Evolutionary conservation across 192 early-diverging fungal genomes (phyloP).

Genomic region (Coemansia sp.): DNA sequence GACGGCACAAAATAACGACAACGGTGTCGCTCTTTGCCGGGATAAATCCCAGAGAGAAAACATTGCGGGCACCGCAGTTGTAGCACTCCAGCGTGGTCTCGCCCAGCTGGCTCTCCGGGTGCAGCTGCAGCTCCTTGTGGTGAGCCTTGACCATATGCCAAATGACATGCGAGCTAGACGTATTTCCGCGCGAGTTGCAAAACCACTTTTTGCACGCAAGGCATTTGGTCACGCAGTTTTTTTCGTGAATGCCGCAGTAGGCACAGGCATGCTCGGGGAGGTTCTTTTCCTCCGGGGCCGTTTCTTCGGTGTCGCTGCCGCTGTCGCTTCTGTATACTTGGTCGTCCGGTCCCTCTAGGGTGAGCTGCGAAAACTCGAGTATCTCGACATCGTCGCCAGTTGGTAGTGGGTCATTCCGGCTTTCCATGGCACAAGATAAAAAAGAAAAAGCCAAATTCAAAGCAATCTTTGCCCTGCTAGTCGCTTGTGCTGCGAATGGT

Average conservation of each 20-base stretch:
- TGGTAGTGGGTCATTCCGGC: not conserved
- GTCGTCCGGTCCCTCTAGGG: constrained; percentile 10
- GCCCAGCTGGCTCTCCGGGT: constrained; percentile 89
- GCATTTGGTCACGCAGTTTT: constrained; percentile 87
- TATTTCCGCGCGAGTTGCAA: constrained; percentile 89
- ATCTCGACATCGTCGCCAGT: constrained; percentile 17
- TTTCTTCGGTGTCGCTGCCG: constrained; percentile 50
- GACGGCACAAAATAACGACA: constrained; percentile 92
- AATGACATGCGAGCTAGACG: constrained; percentile 92
- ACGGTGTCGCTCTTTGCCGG: constrained; percentile 98
- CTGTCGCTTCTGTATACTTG: constrained; percentile 36
- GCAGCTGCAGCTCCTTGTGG: constrained; percentile 93
- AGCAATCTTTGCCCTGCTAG: too few species aligned
- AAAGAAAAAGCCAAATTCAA: not conserved
- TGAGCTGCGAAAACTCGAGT: constrained; percentile 32
- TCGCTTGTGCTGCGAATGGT: too few species aligned
- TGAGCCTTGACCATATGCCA: constrained; percentile 89
- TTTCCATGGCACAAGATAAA: constrained; percentile 3
- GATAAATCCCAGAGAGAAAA: constrained; percentile 96
- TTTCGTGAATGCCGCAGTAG: constrained; percentile 92
- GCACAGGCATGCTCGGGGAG: constrained; percentile 82
- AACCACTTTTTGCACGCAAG: constrained; percentile 93
- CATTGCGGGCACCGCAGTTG: constrained; percentile 92
- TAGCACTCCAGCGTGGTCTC: constrained; percentile 96
- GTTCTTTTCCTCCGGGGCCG: constrained; percentile 46